phyloP scores from a whole-genome alignment of 169 alveolate genomes.

The Plasmodium relictum region DNA sequence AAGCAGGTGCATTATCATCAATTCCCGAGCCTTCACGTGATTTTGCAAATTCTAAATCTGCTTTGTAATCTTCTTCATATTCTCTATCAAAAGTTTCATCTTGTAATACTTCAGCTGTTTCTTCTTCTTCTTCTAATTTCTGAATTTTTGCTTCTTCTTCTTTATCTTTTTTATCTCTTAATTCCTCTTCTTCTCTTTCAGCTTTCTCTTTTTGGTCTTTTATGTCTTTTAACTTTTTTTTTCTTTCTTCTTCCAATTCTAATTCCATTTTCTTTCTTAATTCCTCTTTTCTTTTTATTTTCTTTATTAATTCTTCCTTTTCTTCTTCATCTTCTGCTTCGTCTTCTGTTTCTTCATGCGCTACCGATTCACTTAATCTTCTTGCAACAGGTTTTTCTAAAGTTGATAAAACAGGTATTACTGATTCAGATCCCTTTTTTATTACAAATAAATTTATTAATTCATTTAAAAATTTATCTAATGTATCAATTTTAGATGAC shows the following conservation, averaged over 20 bases:
- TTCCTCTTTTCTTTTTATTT: conserved; percentile 24
- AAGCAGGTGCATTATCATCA: not conserved
- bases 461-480: conserved; percentile 51
- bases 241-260: conserved; percentile 25
- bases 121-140: conserved; percentile 43
- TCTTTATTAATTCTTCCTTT: not conserved
- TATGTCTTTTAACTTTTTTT: not conserved
- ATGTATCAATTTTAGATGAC: not conserved
- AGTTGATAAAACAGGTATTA: not conserved
- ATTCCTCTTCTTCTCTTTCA: conserved; percentile 41
- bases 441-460: conserved; percentile 16
- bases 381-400: not conserved
- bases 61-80: conserved; percentile 10
- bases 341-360: not conserved
- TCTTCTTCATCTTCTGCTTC: not conserved
- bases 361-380: not conserved
- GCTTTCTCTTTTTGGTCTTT: conserved; percentile 4
- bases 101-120: conserved; percentile 13
- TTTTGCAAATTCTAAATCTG: not conserved
- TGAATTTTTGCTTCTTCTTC: conserved; percentile 47
- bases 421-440: not conserved
- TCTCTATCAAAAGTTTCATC: conserved; percentile 28
- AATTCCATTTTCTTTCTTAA: conserved; percentile 1
- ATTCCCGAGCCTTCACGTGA: not conserved
- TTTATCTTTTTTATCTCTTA: conserved; percentile 1